These are phyloP conservation scores for Cryoendolithus antarcticus DNA, from an alignment of 2,329 filamentous ascomycete genomes.

Conservation along the genomic window DNA sequence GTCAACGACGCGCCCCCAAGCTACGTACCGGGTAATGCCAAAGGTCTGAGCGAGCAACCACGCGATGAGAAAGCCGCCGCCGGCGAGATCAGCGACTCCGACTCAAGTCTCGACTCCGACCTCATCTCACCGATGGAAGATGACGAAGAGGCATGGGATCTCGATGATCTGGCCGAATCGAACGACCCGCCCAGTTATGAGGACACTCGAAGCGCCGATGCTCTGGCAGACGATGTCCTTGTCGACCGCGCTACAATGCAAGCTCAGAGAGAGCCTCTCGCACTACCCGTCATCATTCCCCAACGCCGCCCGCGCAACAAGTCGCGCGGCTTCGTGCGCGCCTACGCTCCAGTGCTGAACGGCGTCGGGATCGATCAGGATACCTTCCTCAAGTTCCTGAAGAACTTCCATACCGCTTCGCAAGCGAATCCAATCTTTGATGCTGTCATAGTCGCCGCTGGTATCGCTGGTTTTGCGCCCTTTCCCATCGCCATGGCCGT, in stretches of 20 bases:
- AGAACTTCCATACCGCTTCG: constrained; percentile 34
- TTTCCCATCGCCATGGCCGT: constrained; percentile 31
- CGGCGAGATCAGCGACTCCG: constrained; percentile 4
- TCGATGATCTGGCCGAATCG: constrained; percentile 18
- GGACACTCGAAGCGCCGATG: constrained; percentile 11
- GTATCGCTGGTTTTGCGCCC: constrained; percentile 28
- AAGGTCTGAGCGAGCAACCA: not conserved
- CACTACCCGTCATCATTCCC: constrained; percentile 39
- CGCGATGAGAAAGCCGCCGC: constrained; percentile 7
- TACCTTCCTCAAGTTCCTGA: constrained; percentile 38
- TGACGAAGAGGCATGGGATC: constrained; percentile 20
- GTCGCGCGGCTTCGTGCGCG: constrained; percentile 40
- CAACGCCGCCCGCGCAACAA: constrained; percentile 40
- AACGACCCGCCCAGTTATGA: constrained; percentile 18
- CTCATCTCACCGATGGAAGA: constrained; percentile 11
- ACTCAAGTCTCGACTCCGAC: constrained; percentile 6
- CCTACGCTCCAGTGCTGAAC: constrained; percentile 39
- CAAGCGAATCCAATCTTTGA: constrained; percentile 24
- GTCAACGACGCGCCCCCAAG: not conserved
- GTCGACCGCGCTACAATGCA: not conserved
- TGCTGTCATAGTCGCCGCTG: constrained; percentile 18
- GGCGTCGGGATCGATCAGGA: constrained; percentile 35
- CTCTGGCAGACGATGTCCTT: constrained; percentile 16
- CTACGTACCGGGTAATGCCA: not conserved
- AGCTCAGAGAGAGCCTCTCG: constrained; percentile 12